phyloP scores from a whole-genome alignment of 257 asterid genomes.

The Forsythia viridissima region DNA sequence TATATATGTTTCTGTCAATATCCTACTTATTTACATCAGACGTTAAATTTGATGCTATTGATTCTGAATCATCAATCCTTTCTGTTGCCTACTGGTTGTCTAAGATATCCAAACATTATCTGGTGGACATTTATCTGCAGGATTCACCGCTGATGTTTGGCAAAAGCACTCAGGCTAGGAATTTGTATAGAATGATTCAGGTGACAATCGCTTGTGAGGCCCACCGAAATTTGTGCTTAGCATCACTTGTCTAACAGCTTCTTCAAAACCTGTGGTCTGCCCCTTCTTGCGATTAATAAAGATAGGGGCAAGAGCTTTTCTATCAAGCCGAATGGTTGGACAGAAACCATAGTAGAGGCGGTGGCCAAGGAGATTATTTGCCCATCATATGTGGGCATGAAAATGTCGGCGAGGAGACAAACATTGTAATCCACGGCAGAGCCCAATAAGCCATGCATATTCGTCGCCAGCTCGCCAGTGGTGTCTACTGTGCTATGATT shows the following conservation, averaged over 20 bases:
- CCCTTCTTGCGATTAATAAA: slow-evolving; percentile 80
- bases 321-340: slow-evolving; percentile 77
- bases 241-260: no score
- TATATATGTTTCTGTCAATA: slow-evolving; percentile 6
- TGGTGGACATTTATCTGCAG: slow-evolving; percentile 75
- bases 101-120: slow-evolving; percentile 46
- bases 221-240: no score
- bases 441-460: slow-evolving; percentile 69
- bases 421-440: slow-evolving; percentile 99
- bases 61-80: slow-evolving; percentile 34
- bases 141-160: slow-evolving; percentile 60
- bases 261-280: no score
- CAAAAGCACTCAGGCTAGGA: slow-evolving; percentile 95
- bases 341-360: slow-evolving; percentile 97
- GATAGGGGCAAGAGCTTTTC: slow-evolving; percentile 87
- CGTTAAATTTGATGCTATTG: slow-evolving; percentile 40
- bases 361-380: slow-evolving; percentile 95
- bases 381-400: slow-evolving; percentile 98
- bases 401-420: slow-evolving; percentile 87
- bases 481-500: slow-evolving; percentile 72
- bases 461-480: slow-evolving; percentile 52
- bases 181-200: no score
- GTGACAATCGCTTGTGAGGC: no score
- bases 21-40: slow-evolving; percentile 36
- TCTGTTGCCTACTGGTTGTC: slow-evolving; percentile 45